Conservation (phyloP, 176 grass and related monocot genomes). For the Lolium multiflorum region DNA sequence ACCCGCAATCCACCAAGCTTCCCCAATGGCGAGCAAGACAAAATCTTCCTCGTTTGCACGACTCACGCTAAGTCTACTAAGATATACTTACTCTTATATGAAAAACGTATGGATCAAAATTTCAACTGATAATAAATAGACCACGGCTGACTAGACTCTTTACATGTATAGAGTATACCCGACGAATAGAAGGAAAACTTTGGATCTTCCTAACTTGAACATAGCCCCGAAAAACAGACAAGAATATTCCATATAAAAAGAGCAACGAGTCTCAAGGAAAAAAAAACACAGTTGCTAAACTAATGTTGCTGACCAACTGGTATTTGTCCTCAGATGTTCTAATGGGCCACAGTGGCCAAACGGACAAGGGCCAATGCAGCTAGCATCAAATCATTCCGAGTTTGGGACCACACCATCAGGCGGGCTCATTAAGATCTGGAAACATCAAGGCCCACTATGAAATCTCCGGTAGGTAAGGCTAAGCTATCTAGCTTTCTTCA, state of each 20-base stretch:
- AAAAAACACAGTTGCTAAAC: not conserved
- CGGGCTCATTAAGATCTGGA: not conserved
- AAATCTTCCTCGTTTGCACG: not conserved
- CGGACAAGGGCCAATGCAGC: not conserved
- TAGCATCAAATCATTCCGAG: not conserved
- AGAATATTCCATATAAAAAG: not conserved
- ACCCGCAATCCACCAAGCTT: not conserved
- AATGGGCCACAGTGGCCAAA: not conserved
- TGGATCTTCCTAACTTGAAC: not conserved
- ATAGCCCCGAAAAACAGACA: too few species aligned
- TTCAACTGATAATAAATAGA: not conserved
- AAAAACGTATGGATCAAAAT: not conserved
- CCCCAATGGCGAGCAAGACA: not conserved
- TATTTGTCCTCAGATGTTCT: not conserved
- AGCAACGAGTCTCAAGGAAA: not conserved
- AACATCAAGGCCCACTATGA: not conserved
- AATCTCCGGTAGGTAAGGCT: not conserved
- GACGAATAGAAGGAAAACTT: not conserved
- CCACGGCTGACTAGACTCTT: not conserved
- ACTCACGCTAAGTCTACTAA: too few species aligned
- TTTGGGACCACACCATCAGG: not conserved
- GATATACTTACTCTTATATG: too few species aligned
- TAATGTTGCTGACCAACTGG: not conserved
- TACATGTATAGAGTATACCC: not conserved
- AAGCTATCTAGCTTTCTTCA: slow-evolving; percentile 16